These are phyloP conservation scores for Nannizziopsis barbatae DNA, from an alignment of 2,329 filamentous ascomycete species.

Conservation along the genomic window DNA sequence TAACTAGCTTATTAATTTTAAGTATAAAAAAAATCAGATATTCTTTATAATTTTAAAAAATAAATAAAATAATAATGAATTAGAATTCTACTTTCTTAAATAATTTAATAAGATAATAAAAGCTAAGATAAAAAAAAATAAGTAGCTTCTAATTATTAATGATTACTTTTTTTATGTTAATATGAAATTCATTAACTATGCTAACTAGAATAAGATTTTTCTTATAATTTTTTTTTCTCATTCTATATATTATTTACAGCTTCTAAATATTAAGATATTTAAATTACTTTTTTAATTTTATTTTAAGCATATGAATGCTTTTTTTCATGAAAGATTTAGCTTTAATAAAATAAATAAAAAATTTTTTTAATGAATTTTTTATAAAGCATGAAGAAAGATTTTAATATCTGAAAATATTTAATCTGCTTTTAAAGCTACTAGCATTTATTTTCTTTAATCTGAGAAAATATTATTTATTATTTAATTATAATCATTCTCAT, in stretches of 20 bases:
- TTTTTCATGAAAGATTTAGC: background rate
- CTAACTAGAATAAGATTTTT: slow-evolving; percentile 6
- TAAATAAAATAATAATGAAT: slow-evolving; percentile 2
- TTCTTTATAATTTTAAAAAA: slow-evolving; percentile 8
- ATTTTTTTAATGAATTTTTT: slow-evolving; percentile 2
- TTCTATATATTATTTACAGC: slow-evolving; percentile 8
- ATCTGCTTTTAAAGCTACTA: background rate
- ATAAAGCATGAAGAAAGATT: background rate
- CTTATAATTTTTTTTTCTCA: slow-evolving; percentile 6
- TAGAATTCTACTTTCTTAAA: background rate
- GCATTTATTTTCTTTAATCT: background rate
- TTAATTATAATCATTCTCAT: too few relatives aligned
- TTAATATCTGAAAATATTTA: slow-evolving; percentile 4
- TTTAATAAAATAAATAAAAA: slow-evolving; percentile 3
- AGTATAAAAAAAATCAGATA: background rate
- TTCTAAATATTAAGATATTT: slow-evolving; percentile 10
- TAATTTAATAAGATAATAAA: background rate
- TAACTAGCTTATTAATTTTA: slow-evolving; percentile 4
- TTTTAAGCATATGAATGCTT: slow-evolving; percentile 1
- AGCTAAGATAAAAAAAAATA: background rate
- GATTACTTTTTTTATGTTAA: slow-evolving; percentile 6
- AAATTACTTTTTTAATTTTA: background rate
- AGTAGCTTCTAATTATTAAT: slow-evolving; percentile 7
- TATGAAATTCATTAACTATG: slow-evolving; percentile 9
- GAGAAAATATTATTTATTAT: background rate